Base-by-base conservation (phyloP, 345 rosid species). In the Ricinus communis region DNA sequence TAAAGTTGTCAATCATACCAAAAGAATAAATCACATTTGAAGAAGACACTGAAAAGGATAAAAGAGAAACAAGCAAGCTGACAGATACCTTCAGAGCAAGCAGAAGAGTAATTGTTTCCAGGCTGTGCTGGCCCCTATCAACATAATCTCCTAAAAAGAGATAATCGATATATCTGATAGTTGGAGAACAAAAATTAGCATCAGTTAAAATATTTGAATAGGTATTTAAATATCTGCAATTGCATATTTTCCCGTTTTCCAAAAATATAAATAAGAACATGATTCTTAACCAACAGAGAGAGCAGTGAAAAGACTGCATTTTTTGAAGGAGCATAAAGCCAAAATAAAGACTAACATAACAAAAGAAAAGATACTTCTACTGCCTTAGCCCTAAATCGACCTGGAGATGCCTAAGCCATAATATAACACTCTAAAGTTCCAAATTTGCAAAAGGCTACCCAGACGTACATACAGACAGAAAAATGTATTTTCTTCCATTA, bases 91-190 rank as follows among this genome's bases (percentile, higher is more conserved):
- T 95, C 85, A 95, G 76, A 4, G 99, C 98, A 81, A 95, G 99
- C 65, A 95, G 86, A 66, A 95, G 99, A 60, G 80, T 79, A 41
- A 95, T 95, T 57, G 99, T 95, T 79, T 95, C 99, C 77, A 95
- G 82, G 81, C 99, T 95, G 84, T 95, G 99, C 75, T 95, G 99
- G 51, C 99, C 99, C 65, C 99, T 90, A 74, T 95, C 99, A 74
- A 95, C 98, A 85, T 92, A 95, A 79, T 95, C 99, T 74, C 99
- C 99, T 83, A 95, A 79, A 87, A 95, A 95, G 79, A 95, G 98
- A 83, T 92, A 95, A 79, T 95, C 98, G 30, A 95, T 95, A 80
- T 95, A 95, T 75, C 99, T 95, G 91, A 85, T 21, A 74, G 70
- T 62, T 71, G 78, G 54, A 51, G 74, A 28, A 78, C 33, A 68